Percentiles rank a stretch among this genome's conserved stretches.
Conservation (phyloP, 768 basidiomycete species). For the Piloderma croceum region DNA sequence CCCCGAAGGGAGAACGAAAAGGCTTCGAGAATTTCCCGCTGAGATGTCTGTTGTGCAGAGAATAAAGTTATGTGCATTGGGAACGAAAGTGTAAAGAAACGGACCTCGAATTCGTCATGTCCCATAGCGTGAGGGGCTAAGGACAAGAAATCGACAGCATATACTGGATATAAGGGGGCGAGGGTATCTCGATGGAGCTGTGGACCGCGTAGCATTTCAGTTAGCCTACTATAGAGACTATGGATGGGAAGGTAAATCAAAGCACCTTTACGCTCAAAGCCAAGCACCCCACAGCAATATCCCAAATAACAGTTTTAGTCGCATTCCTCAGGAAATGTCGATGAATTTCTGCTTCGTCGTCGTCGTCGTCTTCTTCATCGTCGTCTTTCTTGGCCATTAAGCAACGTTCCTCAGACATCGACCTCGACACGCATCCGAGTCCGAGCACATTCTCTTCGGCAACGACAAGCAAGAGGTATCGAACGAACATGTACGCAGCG, state of each 20-base stretch:
- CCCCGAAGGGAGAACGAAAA: conserved; percentile 46
- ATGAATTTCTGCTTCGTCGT: too few relatives aligned
- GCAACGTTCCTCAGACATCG: conserved; percentile 8
- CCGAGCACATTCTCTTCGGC: conserved; percentile 10
- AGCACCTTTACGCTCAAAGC: conserved; percentile 57
- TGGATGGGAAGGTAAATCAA: neutral
- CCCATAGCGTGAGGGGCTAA: conserved; percentile 44
- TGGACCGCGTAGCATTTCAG: too few relatives aligned
- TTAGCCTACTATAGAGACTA: too few relatives aligned
- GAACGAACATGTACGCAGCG: conserved; percentile 53
- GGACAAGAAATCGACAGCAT: conserved; percentile 42
- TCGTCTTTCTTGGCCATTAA: conserved; percentile 4
- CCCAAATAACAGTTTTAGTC: conserved; percentile 44
- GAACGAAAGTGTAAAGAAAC: conserved; percentile 3
- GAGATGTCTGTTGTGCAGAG: conserved; percentile 38
- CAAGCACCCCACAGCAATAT: conserved; percentile 52
- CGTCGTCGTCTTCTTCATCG: neutral
- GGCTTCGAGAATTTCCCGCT: conserved; percentile 48
- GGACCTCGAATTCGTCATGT: conserved; percentile 51
- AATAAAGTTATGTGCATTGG: neutral
- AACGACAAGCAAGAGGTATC: conserved; percentile 46
- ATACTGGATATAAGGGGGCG: conserved; percentile 47
- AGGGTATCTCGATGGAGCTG: too few relatives aligned
- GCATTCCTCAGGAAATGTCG: too few relatives aligned
- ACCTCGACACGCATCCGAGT: conserved; percentile 8